phyloP scores from a whole-genome alignment of 371 early-diverging fungal species.

The Lichtheimia ornata region DNA sequence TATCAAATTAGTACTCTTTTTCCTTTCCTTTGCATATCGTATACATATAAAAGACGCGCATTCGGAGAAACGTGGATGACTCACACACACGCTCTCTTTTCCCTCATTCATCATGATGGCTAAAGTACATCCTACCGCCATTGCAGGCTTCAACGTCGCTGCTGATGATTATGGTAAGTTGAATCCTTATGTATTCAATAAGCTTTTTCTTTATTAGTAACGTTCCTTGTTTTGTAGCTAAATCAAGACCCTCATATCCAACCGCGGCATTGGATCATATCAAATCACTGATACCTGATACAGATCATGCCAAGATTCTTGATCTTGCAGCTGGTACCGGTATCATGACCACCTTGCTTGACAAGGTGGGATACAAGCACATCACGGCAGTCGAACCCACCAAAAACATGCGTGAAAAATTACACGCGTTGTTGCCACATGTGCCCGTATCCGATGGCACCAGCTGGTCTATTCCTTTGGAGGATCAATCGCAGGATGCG shows the following conservation, averaged over 20 bases:
- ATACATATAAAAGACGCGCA: too few species aligned
- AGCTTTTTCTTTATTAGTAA: not conserved
- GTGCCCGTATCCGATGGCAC: conserved; percentile 40
- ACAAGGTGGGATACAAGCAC: conserved; percentile 15
- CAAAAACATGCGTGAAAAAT: conserved; percentile 41
- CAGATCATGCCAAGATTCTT: conserved; percentile 14
- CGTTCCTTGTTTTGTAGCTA: conserved; percentile 15
- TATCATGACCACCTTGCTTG: conserved; percentile 40
- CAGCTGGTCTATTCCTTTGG: conserved; percentile 44
- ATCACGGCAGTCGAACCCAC: conserved; percentile 54
- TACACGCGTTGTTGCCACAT: conserved; percentile 22
- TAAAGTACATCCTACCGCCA: conserved; percentile 25
- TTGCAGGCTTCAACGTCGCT: conserved; percentile 28
- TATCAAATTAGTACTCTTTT: too few species aligned
- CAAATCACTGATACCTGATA: conserved; percentile 6
- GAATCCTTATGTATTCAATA: not conserved
- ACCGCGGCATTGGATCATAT: conserved; percentile 22
- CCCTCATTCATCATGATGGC: not conserved
- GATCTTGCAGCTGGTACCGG: conserved; percentile 55
- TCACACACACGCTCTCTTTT: not conserved
- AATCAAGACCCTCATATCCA: conserved; percentile 43
- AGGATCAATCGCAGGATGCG: conserved; percentile 37
- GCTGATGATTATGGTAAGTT: conserved; percentile 37
- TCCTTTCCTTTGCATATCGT: too few species aligned
- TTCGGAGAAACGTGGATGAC: too few species aligned